Evolutionary conservation across 108 stramenopile genomes (phyloP), one percentile per base, ranked within the genome.

Genomic region (Nitzschia inconspicua): DNA sequence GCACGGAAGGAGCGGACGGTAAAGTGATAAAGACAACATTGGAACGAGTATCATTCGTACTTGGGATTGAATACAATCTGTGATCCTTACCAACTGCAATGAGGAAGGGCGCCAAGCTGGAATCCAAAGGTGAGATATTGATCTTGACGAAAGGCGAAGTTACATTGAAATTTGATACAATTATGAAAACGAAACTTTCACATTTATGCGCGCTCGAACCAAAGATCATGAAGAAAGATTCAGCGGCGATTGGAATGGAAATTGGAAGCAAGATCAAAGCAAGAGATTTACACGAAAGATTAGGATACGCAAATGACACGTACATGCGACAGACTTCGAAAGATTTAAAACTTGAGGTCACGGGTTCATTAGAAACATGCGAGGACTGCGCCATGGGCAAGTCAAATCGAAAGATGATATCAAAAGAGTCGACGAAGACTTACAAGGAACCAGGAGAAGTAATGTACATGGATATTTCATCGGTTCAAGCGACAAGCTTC

Each of bases 261-360:
- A n/a, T n/a, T n/a, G n/a, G n/a, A n/a, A n/a, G 5, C 24, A 25
- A 20, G 48, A n/a, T 50, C 7, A 28, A 50, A 18, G 24, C 24
- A 25, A n/a, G 30, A 25, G 48, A 14, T 8, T 14, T 50, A 10
- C 48, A 50, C n/a, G 24, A 50, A 14, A n/a, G 34, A 3, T 55
- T 55, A 14, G 53, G 53, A 16, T 35, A 55, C 18, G 34, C 3
- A 25, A 16, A 32, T 19, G 34, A 55, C 3, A 35, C 34, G 37
- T 14, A 18, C n/a, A 19, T 19, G 4, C 53, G 53, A 55, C n/a
- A 32, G 31, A 55, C 53, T 11, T 31, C 53, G 19, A 55, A 55
- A 6, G 20, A 32, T 4, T 16, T 18, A 3, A 35, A 35, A 8
- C 18, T 36, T 10, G 4, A 19, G 18, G 8, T 35, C 32, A 6